Conservation (phyloP, 2,329 filamentous ascomycete genomes). For the Calycina herbarum region DNA sequence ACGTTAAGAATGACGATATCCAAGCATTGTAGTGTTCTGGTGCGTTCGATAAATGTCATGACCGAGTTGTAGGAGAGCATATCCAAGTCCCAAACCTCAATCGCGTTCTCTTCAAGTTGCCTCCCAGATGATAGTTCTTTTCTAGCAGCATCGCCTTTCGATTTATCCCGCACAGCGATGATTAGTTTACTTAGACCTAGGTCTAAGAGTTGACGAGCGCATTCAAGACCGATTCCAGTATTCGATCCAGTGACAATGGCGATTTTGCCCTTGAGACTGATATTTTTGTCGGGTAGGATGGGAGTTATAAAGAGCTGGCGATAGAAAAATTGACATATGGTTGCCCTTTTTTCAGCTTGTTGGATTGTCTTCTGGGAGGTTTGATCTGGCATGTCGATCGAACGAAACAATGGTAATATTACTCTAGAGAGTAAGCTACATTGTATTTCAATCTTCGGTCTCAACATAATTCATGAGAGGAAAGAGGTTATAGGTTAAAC, state of each 20-base stretch:
- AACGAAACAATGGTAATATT: no score
- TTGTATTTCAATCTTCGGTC: no score
- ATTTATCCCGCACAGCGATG: slow-evolving; percentile 46
- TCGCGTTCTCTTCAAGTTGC: slow-evolving; percentile 36
- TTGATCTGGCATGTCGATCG: no score
- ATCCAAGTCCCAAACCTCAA: slow-evolving; percentile 54
- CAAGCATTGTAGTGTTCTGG: slow-evolving; percentile 12
- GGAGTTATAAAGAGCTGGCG: slow-evolving; percentile 14
- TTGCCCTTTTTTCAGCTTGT: slow-evolving; percentile 3
- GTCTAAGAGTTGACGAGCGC: slow-evolving; percentile 42
- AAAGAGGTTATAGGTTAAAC: no score
- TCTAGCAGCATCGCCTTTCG: slow-evolving; percentile 46
- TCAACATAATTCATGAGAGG: no score
- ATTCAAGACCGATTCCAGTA: slow-evolving; percentile 44
- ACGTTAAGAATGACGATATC: slow-evolving; percentile 17
- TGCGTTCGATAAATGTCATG: slow-evolving; percentile 8
- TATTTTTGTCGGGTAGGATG: background rate
- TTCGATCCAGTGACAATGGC: slow-evolving; percentile 22
- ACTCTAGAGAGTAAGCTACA: no score
- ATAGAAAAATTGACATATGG: slow-evolving; percentile 1
- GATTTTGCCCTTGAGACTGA: slow-evolving; percentile 15
- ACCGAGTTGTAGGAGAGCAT: slow-evolving; percentile 36
- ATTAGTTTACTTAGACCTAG: slow-evolving; percentile 45
- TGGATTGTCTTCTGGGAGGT: no score
- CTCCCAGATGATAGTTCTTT: slow-evolving; percentile 31